These are phyloP conservation scores for Parachlorella kessleri DNA, from an alignment of 139 green algal genomes.

Conservation along the genomic window DNA sequence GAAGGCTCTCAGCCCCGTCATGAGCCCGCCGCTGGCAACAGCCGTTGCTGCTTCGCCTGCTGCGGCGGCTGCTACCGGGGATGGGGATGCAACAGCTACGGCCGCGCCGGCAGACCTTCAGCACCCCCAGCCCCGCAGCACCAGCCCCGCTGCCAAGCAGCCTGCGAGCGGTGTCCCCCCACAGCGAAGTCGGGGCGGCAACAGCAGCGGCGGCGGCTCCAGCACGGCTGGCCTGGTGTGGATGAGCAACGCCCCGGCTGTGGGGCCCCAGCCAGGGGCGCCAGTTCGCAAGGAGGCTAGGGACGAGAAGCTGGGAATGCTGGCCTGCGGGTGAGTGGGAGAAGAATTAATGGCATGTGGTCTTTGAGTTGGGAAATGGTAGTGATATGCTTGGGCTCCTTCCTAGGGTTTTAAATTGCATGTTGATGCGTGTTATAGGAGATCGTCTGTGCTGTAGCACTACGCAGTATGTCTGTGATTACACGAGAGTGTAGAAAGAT, in stretches of 20 bases:
- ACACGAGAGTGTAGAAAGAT: not conserved
- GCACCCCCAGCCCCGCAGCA: not conserved
- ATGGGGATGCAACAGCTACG: no score
- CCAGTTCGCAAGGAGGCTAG: conserved; percentile 9
- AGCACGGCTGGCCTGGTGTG: no score
- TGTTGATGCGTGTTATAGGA: not conserved
- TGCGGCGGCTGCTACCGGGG: no score
- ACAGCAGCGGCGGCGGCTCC: not conserved
- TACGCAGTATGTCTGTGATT: not conserved
- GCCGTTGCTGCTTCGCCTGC: no score
- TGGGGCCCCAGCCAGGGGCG: no score
- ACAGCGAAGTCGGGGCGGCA: not conserved
- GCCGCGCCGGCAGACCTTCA: no score
- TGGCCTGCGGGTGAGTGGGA: conserved; percentile 11
- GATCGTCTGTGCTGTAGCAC: not conserved
- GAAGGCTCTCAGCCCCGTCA: no score
- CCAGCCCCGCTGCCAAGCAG: not conserved
- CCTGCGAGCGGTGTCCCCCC: not conserved
- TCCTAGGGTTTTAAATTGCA: not conserved
- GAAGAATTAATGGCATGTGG: no score
- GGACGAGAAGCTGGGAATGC: not conserved
- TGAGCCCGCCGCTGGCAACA: no score
- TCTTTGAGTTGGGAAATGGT: no score
- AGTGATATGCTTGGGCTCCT: not conserved
- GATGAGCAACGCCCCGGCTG: no score